Percentiles rank a stretch among this genome's conserved stretches.
phyloP scores from a whole-genome alignment of 257 asterid species.

The Fraxinus anomala region DNA sequence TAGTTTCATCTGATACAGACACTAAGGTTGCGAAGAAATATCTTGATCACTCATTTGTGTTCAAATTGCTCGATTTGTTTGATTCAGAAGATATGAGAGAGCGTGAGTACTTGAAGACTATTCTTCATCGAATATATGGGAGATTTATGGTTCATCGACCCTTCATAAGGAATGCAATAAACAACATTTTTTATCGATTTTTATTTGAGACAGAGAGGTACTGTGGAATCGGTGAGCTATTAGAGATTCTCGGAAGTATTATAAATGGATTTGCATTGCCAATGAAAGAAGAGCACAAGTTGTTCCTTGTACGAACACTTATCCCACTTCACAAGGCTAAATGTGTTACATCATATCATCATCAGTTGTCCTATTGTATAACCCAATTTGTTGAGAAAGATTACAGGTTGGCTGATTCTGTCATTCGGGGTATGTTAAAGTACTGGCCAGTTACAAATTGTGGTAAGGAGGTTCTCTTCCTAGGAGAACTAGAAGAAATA shows the following conservation, averaged over 20 bases:
- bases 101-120: slow-evolving; percentile 86
- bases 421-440: slow-evolving; percentile 71
- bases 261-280: slow-evolving; percentile 90
- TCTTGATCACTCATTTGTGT: slow-evolving; percentile 81
- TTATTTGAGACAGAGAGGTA: slow-evolving; percentile 84
- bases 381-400: slow-evolving; percentile 90
- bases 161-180: slow-evolving; percentile 79
- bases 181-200: slow-evolving; percentile 72
- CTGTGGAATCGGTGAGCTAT: slow-evolving; percentile 72
- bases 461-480: slow-evolving; percentile 86
- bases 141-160: slow-evolving; percentile 95
- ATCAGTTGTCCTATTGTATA: slow-evolving; percentile 74
- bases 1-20: slow-evolving; percentile 71
- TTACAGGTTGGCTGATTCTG: slow-evolving; percentile 73
- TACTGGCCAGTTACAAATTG: slow-evolving; percentile 92
- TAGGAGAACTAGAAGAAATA: slow-evolving; percentile 84
- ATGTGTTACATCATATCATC: slow-evolving; percentile 66
- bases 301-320: slow-evolving; percentile 77
- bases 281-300: slow-evolving; percentile 92
- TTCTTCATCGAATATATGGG: slow-evolving; percentile 90
- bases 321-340: slow-evolving; percentile 89
- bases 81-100: slow-evolving; percentile 89
- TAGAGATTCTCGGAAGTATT: slow-evolving; percentile 91
- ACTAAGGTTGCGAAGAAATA: slow-evolving; percentile 75
- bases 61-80: slow-evolving; percentile 72